Conservation (phyloP, 805 yeast genomes). For the Sugiyamaella chiloensis region DNA sequence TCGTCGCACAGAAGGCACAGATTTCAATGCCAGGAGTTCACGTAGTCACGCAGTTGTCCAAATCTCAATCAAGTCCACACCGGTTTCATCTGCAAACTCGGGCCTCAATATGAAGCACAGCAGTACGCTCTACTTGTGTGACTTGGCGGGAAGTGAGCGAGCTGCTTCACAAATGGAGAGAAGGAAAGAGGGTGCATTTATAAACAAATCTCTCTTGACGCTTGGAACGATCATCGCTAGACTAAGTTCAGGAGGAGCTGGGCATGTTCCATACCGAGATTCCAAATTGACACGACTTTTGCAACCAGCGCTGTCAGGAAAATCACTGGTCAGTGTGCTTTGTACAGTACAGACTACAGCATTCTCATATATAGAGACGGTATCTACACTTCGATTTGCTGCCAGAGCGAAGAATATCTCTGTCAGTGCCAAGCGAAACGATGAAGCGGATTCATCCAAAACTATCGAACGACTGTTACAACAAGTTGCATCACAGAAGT, state of each 20-base stretch:
- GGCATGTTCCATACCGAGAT: conserved; percentile 89
- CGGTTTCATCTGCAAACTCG: conserved; percentile 39
- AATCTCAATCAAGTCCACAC: conserved; percentile 48
- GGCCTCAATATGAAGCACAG: conserved; percentile 24
- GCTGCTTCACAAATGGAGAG: conserved; percentile 74
- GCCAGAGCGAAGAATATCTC: conserved; percentile 86
- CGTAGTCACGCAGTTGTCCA: conserved; percentile 89
- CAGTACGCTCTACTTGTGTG: conserved; percentile 80
- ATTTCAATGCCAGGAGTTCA: conserved; percentile 81
- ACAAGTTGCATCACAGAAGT: conserved; percentile 60
- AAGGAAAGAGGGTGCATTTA: conserved; percentile 89
- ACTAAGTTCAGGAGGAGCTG: conserved; percentile 48
- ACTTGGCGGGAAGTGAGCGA: conserved; percentile 94
- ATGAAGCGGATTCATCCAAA: conserved; percentile 40
- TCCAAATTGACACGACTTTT: conserved; percentile 84
- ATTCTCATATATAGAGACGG: conserved; percentile 64
- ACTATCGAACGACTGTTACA: conserved; percentile 54
- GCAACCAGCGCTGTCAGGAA: conserved; percentile 90
- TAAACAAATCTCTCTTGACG: conserved; percentile 86
- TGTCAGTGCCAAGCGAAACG: conserved; percentile 55
- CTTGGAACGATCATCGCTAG: conserved; percentile 90
- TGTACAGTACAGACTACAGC: conserved; percentile 79
- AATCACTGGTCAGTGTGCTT: conserved; percentile 74
- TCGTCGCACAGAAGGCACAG: conserved; percentile 83
- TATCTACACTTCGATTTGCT: conserved; percentile 86